phyloP scores from a whole-genome alignment of 2,329 filamentous ascomycete species.

The Monilinia fructigena region DNA sequence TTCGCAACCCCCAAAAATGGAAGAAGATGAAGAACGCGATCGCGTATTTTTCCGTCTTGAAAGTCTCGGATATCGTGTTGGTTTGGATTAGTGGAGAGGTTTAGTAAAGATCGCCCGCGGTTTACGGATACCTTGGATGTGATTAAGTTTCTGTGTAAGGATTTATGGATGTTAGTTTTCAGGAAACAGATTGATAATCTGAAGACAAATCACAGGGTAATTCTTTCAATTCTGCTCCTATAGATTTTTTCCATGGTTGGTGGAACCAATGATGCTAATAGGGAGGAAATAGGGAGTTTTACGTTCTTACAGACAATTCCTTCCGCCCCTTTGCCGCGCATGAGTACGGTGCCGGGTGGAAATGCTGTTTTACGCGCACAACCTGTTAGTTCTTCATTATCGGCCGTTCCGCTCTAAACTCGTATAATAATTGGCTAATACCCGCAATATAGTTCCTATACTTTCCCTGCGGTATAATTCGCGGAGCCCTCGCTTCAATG shows the following conservation, averaged over 20 bases:
- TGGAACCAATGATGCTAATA: conserved; percentile 11
- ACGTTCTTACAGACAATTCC: conserved; percentile 88
- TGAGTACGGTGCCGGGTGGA: conserved; percentile 78
- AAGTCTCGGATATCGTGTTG: conserved; percentile 83
- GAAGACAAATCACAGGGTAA: conserved; percentile 91
- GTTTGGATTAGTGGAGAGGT: conserved; percentile 85
- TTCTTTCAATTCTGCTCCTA: conserved; percentile 30
- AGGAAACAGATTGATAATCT: conserved; percentile 97
- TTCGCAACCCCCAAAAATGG: conserved; percentile 44
- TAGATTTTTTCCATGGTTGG: not conserved
- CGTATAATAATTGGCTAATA: conserved; percentile 1
- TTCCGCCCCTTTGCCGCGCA: conserved; percentile 86
- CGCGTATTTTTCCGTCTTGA: conserved; percentile 84
- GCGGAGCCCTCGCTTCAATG: conserved; percentile 87
- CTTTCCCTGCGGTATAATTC: conserved; percentile 90
- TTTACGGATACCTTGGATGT: conserved; percentile 91
- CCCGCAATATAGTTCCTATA: conserved; percentile 69
- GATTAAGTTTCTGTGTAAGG: conserved; percentile 98
- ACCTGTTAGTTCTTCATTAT: conserved; percentile 58
- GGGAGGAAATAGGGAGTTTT: conserved; percentile 71
- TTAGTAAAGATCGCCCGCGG: conserved; percentile 78
- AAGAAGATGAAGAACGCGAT: conserved; percentile 81
- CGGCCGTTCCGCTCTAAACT: not conserved
- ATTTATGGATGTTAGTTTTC: conserved; percentile 92
- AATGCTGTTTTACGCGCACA: conserved; percentile 74